These are phyloP conservation scores for Emericellopsis cladophorae DNA, from an alignment of 2,329 filamentous ascomycete genomes.

Conservation along the genomic window DNA sequence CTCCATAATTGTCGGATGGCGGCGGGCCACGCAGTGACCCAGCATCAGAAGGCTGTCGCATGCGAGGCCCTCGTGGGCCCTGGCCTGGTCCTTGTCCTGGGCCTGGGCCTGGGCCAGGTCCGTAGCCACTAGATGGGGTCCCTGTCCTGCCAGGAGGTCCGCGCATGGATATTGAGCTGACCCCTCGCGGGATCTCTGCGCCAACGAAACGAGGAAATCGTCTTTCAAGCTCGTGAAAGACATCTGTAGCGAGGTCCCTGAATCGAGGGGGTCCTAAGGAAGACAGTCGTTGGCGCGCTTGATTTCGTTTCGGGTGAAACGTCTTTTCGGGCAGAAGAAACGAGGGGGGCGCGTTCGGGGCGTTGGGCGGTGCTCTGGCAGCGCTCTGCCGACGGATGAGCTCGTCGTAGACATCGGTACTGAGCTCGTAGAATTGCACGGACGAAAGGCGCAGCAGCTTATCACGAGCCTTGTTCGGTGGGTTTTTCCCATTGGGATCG, in stretches of 20 bases:
- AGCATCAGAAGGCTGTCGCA: conserved; percentile 47
- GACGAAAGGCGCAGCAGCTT: conserved; percentile 82
- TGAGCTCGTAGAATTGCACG: conserved; percentile 93
- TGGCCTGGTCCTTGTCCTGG: too few species aligned
- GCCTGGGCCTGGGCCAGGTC: conserved; percentile 3
- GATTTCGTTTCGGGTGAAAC: conserved; percentile 95
- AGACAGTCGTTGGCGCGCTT: conserved; percentile 89
- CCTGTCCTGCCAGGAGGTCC: conserved; percentile 38
- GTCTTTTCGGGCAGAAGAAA: conserved; percentile 74
- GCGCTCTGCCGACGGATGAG: conserved; percentile 72
- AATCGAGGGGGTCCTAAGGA: conserved; percentile 81
- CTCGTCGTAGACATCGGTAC: conserved; percentile 96
- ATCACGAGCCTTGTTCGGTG: conserved; percentile 82
- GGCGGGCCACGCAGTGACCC: conserved; percentile 43
- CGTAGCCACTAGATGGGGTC: conserved; percentile 47
- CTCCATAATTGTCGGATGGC: conserved; percentile 32
- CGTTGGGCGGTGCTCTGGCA: conserved; percentile 39
- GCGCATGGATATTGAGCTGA: conserved; percentile 56
- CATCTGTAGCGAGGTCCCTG: conserved; percentile 84
- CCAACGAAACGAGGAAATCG: conserved; percentile 72
- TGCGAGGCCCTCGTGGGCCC: conserved; percentile 33
- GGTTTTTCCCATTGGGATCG: conserved; percentile 62
- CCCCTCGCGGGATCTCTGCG: conserved; percentile 54
- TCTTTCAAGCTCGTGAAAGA: conserved; percentile 88
- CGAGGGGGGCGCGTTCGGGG: conserved; percentile 44